These are phyloP conservation scores for Rhododendron molle DNA, from an alignment of 148 eudicot genomes.

Conservation along the genomic window DNA sequence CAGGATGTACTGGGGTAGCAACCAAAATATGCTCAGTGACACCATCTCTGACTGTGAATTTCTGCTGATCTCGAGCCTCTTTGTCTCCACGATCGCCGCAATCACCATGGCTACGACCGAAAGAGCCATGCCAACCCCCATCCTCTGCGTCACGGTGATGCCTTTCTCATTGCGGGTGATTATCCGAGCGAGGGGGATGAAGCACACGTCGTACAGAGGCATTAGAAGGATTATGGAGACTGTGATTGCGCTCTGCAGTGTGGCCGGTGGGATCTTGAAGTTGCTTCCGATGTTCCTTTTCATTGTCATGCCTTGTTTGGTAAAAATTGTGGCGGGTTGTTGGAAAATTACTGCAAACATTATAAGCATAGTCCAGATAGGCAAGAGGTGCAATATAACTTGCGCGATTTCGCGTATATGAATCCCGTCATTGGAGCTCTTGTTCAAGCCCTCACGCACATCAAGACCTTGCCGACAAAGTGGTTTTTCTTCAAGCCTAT, in stretches of 20 bases:
- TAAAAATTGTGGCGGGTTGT: constrained; percentile 87
- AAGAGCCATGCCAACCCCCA: constrained; percentile 79
- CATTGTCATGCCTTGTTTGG: constrained; percentile 96
- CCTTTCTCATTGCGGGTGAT: constrained; percentile 58
- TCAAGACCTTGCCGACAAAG: constrained; percentile 29
- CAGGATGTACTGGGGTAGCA: constrained; percentile 78
- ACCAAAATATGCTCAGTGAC: constrained; percentile 55
- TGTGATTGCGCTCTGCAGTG: constrained; percentile 67
- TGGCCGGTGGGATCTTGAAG: constrained; percentile 83
- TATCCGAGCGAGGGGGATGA: constrained; percentile 52
- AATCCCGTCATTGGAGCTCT: constrained; percentile 8
- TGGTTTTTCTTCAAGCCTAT: constrained; percentile 58
- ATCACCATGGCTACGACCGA: constrained; percentile 76
- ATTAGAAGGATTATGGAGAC: constrained; percentile 62
- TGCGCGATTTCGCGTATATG: constrained; percentile 33
- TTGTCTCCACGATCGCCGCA: constrained; percentile 67
- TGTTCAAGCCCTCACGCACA: constrained; percentile 14
- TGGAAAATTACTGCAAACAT: constrained; percentile 94
- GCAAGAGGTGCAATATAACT: constrained; percentile 57
- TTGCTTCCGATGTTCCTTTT: constrained; percentile 57
- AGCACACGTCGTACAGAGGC: constrained; percentile 69
- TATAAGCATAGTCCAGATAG: constrained; percentile 71
- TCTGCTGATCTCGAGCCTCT: constrained; percentile 37
- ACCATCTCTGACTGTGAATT: constrained; percentile 16
- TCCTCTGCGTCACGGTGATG: constrained; percentile 65